Base-by-base conservation (phyloP, 2,329 filamentous ascomycete genomes). In the Cadophora malorum region DNA sequence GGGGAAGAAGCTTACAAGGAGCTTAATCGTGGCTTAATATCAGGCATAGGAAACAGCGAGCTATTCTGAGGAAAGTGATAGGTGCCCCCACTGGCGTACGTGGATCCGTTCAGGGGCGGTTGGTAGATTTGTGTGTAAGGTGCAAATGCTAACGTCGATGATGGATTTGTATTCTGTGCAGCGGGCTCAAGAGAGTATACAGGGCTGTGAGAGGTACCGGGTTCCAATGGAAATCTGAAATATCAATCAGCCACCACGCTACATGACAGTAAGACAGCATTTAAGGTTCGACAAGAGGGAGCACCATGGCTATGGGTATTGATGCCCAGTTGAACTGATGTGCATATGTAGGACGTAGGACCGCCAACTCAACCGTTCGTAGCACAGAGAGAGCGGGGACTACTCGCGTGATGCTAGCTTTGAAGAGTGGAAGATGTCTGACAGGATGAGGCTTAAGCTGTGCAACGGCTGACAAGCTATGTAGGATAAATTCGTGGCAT, bases 1-100 rank as follows among this genome's bases (percentile, higher is more conserved):
- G n/a, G n/a, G n/a, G n/a, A n/a, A n/a, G n/a, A 21, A 60, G 76
- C 75, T 64, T 76, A 78, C 77, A 76, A 68, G 45, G 75, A 74
- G 68, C 69, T 70, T 62, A 76, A 65, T 62, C 75, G 72, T 66
- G 76, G 76, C 67, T 78, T 78, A 59, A 77, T 70, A 70, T 79
- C 77, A 64, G 76, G 73, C 74, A 78, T 76, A 66, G 75, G 76
- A 70, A 75, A 75, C 21, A 73, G 49, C n/a, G 74, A 73, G 9
- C 71, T 65, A 68, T 66, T 72, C 52, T 75, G 73, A 59, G 74
- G 71, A 71, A 73, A 79, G 69, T 75, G 74, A 33, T 70, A 71
- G 63, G 69, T 74, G 28, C 72, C 69, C 60, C 73, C 72, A 69
- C 74, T 75, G 23, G 76, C 69, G 68, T 75, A 78, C 64, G 75